phyloP scores from a whole-genome alignment of 495 filamentous ascomycete genomes.

The Podospora fimiseda region DNA sequence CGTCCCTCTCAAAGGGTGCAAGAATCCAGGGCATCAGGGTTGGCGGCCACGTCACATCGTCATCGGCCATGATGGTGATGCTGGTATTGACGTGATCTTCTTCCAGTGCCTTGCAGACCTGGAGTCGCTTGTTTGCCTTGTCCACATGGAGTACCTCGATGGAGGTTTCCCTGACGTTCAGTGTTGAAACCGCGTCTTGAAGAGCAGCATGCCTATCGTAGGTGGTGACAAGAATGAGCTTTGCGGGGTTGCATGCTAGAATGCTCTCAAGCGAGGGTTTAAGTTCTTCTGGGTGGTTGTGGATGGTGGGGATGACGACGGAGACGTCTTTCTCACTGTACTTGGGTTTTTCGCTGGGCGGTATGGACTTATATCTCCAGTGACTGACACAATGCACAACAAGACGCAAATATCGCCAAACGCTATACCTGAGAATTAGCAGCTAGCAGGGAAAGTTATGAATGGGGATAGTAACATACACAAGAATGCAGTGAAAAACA shows the following conservation, averaged over 20 bases:
- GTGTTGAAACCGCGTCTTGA: constrained; percentile 36
- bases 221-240: constrained; percentile 52
- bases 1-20: constrained; percentile 72
- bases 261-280: constrained; percentile 48
- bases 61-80: constrained; percentile 78
- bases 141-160: constrained; percentile 40
- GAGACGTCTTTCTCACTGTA: constrained; percentile 48
- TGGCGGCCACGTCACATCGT: constrained; percentile 78
- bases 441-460: background rate
- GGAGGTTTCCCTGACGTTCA: constrained; percentile 26
- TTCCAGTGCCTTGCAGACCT: constrained; percentile 75
- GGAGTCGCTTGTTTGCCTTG: constrained; percentile 68
- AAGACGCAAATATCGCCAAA: constrained; percentile 49
- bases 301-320: constrained; percentile 52
- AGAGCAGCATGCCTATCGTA: constrained; percentile 44
- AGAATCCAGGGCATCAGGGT: constrained; percentile 76
- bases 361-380: constrained; percentile 43
- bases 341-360: constrained; percentile 37
- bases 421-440: constrained; percentile 27
- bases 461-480: constrained; percentile 26
- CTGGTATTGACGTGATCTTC: constrained; percentile 55
- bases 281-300: constrained; percentile 49
- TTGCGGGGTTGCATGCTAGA: constrained; percentile 43
- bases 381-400: constrained; percentile 47
- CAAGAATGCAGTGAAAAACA: constrained; percentile 37